Percentiles rank a stretch among this genome's conserved stretches.
Conservation (phyloP, 306 rosid species). For the Psophocarpus tetragonolobus region DNA sequence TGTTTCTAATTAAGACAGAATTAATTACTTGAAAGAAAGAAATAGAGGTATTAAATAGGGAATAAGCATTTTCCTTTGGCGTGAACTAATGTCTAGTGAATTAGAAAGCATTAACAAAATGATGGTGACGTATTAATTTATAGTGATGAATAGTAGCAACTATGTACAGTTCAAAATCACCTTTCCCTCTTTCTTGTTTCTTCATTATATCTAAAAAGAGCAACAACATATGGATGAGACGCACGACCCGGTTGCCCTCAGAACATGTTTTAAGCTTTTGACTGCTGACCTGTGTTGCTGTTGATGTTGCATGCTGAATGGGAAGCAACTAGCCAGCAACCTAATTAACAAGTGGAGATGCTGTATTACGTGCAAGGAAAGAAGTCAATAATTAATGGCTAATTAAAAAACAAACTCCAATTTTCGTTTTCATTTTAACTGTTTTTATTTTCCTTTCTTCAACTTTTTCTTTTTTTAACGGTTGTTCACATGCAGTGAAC, state of each 20-base stretch:
- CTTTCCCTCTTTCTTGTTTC: not conserved
- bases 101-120: slow-evolving; percentile 42
- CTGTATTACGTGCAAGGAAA: not conserved
- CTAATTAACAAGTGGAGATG: not conserved
- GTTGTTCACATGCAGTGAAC: not conserved
- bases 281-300: slow-evolving; percentile 22
- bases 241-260: not conserved
- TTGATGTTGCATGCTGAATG: slow-evolving; percentile 45
- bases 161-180: slow-evolving; percentile 16
- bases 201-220: slow-evolving; percentile 7
- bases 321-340: slow-evolving; percentile 39
- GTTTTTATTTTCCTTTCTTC: not conserved
- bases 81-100: slow-evolving; percentile 35
- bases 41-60: not conserved
- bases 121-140: slow-evolving; percentile 5
- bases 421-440: not conserved
- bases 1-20: not conserved
- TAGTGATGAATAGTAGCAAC: slow-evolving; percentile 19
- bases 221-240: slow-evolving; percentile 17
- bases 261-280: slow-evolving; percentile 8
- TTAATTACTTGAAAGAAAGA: not conserved
- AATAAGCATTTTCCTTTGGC: slow-evolving; percentile 2
- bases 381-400: not conserved
- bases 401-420: not conserved
- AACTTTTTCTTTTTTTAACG: not conserved